phyloP scores from a whole-genome alignment of 768 basidiomycete genomes.

The Russula brevipes region DNA sequence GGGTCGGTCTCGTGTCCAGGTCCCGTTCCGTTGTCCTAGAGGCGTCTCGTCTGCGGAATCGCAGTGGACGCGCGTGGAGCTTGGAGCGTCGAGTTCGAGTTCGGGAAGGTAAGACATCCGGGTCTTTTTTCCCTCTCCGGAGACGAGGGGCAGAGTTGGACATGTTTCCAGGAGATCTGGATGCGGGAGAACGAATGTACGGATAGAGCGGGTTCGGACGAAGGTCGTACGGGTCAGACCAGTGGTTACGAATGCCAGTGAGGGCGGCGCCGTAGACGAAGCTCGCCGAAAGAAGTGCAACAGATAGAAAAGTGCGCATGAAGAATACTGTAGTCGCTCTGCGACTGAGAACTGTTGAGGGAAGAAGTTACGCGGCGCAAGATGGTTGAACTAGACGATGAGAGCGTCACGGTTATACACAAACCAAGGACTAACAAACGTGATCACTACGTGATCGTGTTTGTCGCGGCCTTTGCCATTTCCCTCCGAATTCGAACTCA shows the following conservation, averaged over 20 bases:
- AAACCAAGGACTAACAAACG: too few relatives aligned
- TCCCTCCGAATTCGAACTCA: too few relatives aligned
- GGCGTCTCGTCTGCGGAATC: background rate
- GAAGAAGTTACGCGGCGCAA: constrained; percentile 2
- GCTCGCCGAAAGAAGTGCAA: constrained; percentile 10
- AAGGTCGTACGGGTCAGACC: constrained; percentile 24
- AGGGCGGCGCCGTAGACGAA: constrained; percentile 4
- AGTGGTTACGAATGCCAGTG: constrained; percentile 11
- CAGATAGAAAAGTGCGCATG: constrained; percentile 7
- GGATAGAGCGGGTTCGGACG: constrained; percentile 20
- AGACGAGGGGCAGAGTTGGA: constrained; percentile 1
- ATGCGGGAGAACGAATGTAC: constrained; percentile 7
- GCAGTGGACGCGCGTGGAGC: background rate
- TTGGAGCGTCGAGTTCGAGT: constrained; percentile 11
- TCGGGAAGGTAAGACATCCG: constrained; percentile 2
- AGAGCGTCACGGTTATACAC: too few relatives aligned
- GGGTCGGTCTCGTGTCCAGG: constrained; percentile 34
- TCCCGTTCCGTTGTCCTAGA: background rate
- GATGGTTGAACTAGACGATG: too few relatives aligned
- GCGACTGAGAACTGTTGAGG: constrained; percentile 18
- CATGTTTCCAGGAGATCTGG: background rate
- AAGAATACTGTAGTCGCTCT: constrained; percentile 4
- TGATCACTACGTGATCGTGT: too few relatives aligned
- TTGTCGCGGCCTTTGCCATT: too few relatives aligned
- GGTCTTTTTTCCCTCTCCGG: background rate